These are phyloP conservation scores for Vinca major DNA, from an alignment of 305 asterid genomes.

Conservation along the genomic window DNA sequence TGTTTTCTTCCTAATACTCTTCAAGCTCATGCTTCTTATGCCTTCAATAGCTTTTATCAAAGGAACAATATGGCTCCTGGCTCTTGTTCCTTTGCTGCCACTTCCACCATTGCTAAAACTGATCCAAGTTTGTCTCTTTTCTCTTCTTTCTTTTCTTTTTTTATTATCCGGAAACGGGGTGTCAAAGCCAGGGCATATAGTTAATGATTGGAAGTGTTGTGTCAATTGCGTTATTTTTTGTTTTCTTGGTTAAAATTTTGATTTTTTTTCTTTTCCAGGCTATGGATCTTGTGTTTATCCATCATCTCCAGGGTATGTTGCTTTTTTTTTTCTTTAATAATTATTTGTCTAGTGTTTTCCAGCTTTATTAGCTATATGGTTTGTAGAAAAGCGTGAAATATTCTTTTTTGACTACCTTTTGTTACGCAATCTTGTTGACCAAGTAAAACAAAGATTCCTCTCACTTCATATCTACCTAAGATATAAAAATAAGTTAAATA, in stretches of 20 bases:
- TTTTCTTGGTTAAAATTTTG: constrained; percentile 4
- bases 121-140: constrained; percentile 54
- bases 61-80: constrained; percentile 59
- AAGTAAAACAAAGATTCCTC: too few relatives aligned
- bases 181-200: too few relatives aligned
- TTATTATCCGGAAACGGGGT: too few relatives aligned
- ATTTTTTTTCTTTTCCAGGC: constrained; percentile 30
- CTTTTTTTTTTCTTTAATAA: background rate
- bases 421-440: too few relatives aligned
- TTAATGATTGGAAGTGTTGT: too few relatives aligned
- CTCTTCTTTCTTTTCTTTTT: background rate
- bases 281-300: constrained; percentile 93
- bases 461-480: too few relatives aligned
- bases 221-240: too few relatives aligned
- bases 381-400: too few relatives aligned
- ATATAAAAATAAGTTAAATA: too few relatives aligned
- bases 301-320: constrained; percentile 52
- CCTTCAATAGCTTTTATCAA: constrained; percentile 67
- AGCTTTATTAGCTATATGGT: too few relatives aligned
- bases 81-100: constrained; percentile 61
- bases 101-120: constrained; percentile 66
- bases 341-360: too few relatives aligned
- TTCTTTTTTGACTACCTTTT: too few relatives aligned
- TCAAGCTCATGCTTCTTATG: constrained; percentile 82
- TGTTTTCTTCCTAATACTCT: constrained; percentile 73